Evolutionary conservation across 2,329 filamentous ascomycete genomes (phyloP), one percentile per base, ranked within the genome.

Genomic region (Diaporthe batatas): DNA sequence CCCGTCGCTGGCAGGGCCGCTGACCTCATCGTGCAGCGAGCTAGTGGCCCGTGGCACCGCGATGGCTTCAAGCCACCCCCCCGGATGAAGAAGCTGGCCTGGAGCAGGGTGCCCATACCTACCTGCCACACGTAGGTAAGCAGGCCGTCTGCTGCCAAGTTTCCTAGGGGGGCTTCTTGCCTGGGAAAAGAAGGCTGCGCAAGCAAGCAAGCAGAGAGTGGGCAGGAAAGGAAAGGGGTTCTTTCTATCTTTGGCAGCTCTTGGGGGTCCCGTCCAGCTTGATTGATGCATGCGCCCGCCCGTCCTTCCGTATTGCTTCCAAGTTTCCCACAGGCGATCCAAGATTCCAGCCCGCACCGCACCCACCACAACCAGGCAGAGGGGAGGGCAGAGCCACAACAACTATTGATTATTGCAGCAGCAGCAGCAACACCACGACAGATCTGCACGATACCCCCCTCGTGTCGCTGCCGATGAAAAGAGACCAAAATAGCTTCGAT

Each of bases 1-100:
- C 34, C 67, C 54, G 42, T 32, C 34, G 12, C 10, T 39, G 39
- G 44, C 44, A 47, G 44, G 44, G 44, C 18, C 18, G 21, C 68
- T 70, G 68, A 70, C 68, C 68, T 70, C 68, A 70, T 70, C n/a
- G 68, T 70, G 68, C 68, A 70, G 68, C 54, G 55, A 62, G 68
- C 68, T 70, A 70, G 39, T 42, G 68, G 39, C 42, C 67, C 29
- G 68, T 49, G 54, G 23, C 68, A 70, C 44, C 54, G 68, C 54
- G 68, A 70, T 58, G 68, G 49, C 68, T 49, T 70, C 68, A 57
- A 58, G 39, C 32, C 67, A 18, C 36, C 65, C 51, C 36, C 65
- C 51, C 39, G 39, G 23, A n/a, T 7, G 16, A 10, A 49, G n/a
- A 49, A n/a, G 47, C 11, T 8, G 39, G 39, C 11, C 11, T 23